Evolutionary conservation across 106 monocot species (phyloP).

Genomic region (Apostasia ramifera): DNA sequence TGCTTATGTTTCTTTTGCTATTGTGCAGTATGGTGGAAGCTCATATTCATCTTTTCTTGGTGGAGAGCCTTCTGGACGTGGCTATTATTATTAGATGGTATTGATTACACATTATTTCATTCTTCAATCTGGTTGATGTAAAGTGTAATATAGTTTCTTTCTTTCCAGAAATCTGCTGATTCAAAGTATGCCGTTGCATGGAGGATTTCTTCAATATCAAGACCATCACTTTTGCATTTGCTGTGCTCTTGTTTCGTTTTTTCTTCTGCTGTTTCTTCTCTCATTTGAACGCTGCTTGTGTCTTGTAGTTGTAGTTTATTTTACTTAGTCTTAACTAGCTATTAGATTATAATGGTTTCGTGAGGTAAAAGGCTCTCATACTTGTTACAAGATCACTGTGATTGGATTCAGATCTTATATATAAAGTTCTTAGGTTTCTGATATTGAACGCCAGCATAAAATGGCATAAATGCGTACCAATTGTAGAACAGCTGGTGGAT

Average conservation of each 20-base stretch:
- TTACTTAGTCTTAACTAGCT: neutral
- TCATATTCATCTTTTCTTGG: constrained; percentile 42
- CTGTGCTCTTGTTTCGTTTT: neutral
- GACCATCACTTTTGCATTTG: neutral
- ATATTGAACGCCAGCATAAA: neutral
- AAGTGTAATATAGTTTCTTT: neutral
- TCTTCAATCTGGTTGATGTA: neutral
- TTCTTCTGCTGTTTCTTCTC: neutral
- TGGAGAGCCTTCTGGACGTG: constrained; percentile 35
- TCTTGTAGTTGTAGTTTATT: neutral
- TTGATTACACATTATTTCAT: neutral
- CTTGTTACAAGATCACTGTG: constrained; percentile 1
- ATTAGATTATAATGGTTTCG: neutral
- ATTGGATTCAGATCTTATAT: constrained; percentile 6
- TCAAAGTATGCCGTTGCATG: neutral
- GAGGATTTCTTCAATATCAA: constrained; percentile 1
- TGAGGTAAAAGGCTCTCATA: neutral
- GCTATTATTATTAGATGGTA: constrained; percentile 61
- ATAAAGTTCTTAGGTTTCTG: neutral
- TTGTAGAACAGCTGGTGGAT: neutral
- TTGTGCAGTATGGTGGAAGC: constrained; percentile 43
- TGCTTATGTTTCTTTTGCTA: constrained; percentile 4
- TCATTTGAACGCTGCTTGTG: neutral
- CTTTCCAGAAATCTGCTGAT: constrained; percentile 5
- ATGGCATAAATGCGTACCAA: neutral